These are phyloP conservation scores for Blepharisma undulans DNA, from an alignment of 169 alveolate genomes.

Conservation along the genomic window DNA sequence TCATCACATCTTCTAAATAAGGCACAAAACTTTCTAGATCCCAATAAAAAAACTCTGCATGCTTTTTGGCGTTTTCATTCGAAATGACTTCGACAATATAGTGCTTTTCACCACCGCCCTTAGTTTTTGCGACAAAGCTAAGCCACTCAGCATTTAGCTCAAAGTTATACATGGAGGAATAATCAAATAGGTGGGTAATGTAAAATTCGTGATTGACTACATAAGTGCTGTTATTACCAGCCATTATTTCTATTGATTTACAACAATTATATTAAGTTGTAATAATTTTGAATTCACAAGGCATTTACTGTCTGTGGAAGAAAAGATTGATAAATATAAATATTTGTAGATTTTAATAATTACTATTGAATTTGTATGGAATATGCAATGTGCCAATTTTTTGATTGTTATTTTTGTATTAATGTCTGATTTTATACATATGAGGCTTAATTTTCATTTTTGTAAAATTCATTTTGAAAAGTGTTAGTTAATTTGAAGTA, in stretches of 20 bases:
- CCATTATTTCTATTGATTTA: no score
- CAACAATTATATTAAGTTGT: not conserved
- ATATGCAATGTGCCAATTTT: no score
- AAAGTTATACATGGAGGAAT: no score
- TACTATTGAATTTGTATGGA: no score
- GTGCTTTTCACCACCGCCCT: not conserved
- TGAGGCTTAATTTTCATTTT: no score
- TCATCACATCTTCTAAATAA: not conserved
- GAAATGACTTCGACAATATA: not conserved
- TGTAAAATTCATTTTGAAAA: no score
- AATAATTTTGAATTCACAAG: not conserved
- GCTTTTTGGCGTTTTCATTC: not conserved
- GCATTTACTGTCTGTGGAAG: not conserved
- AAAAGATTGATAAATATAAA: no score
- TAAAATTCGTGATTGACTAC: not conserved
- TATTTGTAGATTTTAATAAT: not conserved
- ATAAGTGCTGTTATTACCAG: not conserved
- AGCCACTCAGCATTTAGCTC: not conserved
- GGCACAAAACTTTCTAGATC: not conserved
- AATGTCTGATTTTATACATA: no score
- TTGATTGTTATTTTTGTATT: no score
- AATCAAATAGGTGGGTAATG: not conserved
- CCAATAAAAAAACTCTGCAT: not conserved
- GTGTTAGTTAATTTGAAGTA: no score
- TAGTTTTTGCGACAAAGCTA: not conserved